Percentiles rank a stretch among this genome's conserved stretches.
phyloP scores from a whole-genome alignment of 176 grass and related monocot genomes.

The Tillandsia leiboldiana region DNA sequence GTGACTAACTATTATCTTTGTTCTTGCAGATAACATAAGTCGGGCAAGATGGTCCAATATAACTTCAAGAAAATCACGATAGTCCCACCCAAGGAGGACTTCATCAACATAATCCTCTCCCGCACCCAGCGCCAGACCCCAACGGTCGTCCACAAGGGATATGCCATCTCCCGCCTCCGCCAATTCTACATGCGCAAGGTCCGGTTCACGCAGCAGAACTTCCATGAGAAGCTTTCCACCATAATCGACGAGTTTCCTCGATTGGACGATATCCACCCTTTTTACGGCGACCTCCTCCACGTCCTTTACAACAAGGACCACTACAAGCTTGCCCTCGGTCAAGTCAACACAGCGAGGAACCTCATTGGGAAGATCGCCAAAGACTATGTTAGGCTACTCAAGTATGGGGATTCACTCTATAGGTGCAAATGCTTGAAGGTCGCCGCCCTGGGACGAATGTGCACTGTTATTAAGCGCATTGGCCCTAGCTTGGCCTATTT shows the following conservation, averaged over 20 bases:
- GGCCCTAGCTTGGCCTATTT: conserved; percentile 69
- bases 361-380: conserved; percentile 61
- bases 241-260: conserved; percentile 68
- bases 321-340: conserved; percentile 73
- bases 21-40: no score
- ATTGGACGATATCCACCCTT: conserved; percentile 58
- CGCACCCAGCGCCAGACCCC: conserved; percentile 73
- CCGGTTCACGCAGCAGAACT: conserved; percentile 62
- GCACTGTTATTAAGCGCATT: conserved; percentile 60
- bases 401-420: conserved; percentile 59
- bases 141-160: conserved; percentile 77
- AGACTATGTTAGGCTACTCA: conserved; percentile 62
- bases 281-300: conserved; percentile 63
- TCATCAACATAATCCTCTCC: conserved; percentile 71
- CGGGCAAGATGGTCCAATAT: conserved; percentile 53
- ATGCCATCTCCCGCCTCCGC: conserved; percentile 50
- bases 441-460: conserved; percentile 48
- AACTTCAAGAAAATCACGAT: conserved; percentile 74
- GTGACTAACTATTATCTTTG: no score
- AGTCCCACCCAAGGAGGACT: conserved; percentile 69
- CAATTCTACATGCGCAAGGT: conserved; percentile 80
- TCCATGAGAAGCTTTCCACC: conserved; percentile 54
- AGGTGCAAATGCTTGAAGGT: conserved; percentile 71
- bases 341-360: conserved; percentile 66
- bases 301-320: conserved; percentile 82